Evolutionary conservation across 2,329 filamentous ascomycete species (phyloP), one percentile per base, ranked within the genome.

Genomic region (Ophiostoma himal-ulmi): DNA sequence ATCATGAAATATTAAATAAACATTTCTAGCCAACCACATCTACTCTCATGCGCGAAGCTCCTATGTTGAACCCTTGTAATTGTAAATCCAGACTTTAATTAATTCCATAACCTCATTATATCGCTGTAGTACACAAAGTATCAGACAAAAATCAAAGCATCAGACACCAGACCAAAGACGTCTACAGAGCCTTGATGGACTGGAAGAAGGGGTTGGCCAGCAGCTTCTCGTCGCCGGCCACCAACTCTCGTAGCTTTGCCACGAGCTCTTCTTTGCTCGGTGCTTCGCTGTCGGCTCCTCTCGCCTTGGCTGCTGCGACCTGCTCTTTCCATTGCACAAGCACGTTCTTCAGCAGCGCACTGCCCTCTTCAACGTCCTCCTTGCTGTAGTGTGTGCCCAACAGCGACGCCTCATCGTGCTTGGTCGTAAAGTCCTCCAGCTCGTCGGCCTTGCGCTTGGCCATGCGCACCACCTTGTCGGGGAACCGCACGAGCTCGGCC

Each of bases 391-490:
- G 81, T 62, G 85, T 79, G 8, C 83, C 82, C 7, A 83, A 80
- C 22, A 80, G 75, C 66, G 70, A 62, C 2, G 79, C 76, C 64
- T 85, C 84, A 73, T 91, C 89, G 75, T 92, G 88, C 81, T 93
- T 94, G 68, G 87, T 87, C 0, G 91, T 91, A 76, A 99, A 99
- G 78, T 99, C 95, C 79, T 99, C 95, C 48, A 99, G 85, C 83
- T 99, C 96, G 79, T 98, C 95, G 0, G 95, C 95, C 82, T 99
- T 99, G 75, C 95, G 88, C 82, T 96, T 96, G n/a, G 95, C 95
- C 96, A 99, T 99, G 74, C 93, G 93, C 72, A 99, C 91, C 20
- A 99, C 96, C 82, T 99, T 99, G 75, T 93, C 90, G 0, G 95
- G 95, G 82, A 99, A 99, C 64, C 94, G 89, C 26, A 99, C 95